phyloP scores from a whole-genome alignment of 1,284 basidiomycete species.

The Grifola frondosa region DNA sequence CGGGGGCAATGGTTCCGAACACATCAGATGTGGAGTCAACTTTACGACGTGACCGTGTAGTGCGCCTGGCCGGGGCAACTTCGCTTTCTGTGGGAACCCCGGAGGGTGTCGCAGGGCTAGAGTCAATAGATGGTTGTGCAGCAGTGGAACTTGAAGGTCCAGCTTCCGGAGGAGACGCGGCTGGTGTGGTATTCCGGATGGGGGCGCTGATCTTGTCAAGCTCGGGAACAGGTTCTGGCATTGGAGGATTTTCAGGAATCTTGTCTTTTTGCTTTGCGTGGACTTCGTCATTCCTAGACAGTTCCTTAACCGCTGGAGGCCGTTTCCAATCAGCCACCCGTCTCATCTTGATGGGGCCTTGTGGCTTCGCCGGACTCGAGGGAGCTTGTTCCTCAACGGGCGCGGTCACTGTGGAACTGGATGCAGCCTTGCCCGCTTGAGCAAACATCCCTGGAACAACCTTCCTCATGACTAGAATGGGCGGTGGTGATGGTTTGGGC shows the following conservation, averaged over 20 bases:
- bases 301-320: too few relatives aligned
- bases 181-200: not conserved
- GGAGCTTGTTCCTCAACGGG: not conserved
- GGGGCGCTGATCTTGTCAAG: not conserved
- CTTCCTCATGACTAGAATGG: constrained; percentile 25
- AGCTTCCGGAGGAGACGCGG: not conserved
- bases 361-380: constrained; percentile 12
- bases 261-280: too few relatives aligned
- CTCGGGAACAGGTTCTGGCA: not conserved
- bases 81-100: not conserved
- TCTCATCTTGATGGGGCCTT: constrained; percentile 22
- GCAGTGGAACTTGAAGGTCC: not conserved
- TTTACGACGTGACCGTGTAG: constrained; percentile 51
- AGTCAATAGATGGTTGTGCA: constrained; percentile 1
- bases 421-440: constrained; percentile 11
- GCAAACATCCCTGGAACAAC: constrained; percentile 26
- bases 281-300: constrained; percentile 9
- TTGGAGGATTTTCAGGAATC: not conserved
- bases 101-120: constrained; percentile 2
- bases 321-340: constrained; percentile 23
- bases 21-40: constrained; percentile 39
- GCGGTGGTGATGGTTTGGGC: constrained; percentile 22
- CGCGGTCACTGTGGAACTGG: constrained; percentile 1
- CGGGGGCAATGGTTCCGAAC: constrained; percentile 32
- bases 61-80: constrained; percentile 38